phyloP scores from a whole-genome alignment of 2,329 filamentous ascomycete genomes.

The Beauveria bassiana region DNA sequence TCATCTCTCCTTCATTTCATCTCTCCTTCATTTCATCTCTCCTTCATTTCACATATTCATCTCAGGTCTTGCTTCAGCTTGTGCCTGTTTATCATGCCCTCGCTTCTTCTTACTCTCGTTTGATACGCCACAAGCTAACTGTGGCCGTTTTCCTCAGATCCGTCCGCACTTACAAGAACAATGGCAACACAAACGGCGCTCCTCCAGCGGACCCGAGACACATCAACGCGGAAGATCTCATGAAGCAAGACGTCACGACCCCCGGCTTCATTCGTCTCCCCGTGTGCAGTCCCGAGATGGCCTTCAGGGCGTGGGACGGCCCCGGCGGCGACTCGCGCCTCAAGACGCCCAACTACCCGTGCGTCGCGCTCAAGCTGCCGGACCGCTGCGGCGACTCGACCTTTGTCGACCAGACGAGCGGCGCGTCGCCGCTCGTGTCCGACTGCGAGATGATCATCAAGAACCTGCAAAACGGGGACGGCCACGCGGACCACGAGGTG shows the following conservation, averaged over 20 bases:
- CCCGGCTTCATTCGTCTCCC: neutral
- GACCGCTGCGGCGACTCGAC: conserved; percentile 23
- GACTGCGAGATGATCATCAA: neutral
- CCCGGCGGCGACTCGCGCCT: neutral
- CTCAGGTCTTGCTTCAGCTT: too few species aligned
- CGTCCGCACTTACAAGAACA: neutral
- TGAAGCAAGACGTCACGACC: neutral
- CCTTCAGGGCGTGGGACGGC: neutral
- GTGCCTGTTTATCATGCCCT: too few species aligned
- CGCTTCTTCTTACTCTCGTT: too few species aligned
- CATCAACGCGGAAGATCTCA: neutral
- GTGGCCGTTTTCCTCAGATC: neutral
- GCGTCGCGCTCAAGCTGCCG: conserved; percentile 19
- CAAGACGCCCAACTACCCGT: conserved; percentile 24
- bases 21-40: too few species aligned
- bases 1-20: too few species aligned
- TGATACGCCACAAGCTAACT: too few species aligned
- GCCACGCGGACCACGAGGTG: neutral
- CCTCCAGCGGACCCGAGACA: neutral
- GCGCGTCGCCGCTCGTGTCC: neutral
- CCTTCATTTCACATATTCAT: too few species aligned
- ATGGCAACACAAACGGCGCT: neutral
- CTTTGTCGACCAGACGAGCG: conserved; percentile 16
- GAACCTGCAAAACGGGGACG: neutral
- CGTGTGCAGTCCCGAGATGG: neutral